Conservation (phyloP, 768 basidiomycete genomes). For the Tricholoma matsutake region DNA sequence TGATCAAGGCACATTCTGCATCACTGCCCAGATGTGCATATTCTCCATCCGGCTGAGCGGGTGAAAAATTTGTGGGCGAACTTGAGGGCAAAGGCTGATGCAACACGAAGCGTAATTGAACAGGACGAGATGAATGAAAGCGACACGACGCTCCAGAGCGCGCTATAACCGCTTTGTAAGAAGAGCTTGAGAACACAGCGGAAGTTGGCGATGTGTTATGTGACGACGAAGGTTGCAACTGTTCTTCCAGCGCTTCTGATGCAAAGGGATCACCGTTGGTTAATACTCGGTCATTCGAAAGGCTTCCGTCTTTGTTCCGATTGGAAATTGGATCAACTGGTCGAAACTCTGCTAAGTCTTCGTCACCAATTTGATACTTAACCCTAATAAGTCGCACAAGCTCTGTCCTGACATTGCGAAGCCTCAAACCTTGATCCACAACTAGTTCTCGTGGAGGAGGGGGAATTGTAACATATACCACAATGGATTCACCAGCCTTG, state of each 20-base stretch:
- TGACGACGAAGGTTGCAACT: slow-evolving; percentile 32
- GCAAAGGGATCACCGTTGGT: slow-evolving; percentile 27
- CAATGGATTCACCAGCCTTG: slow-evolving; percentile 68
- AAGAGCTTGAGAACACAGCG: slow-evolving; percentile 37
- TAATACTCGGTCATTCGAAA: slow-evolving; percentile 6
- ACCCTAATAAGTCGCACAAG: slow-evolving; percentile 67
- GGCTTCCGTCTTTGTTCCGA: slow-evolving; percentile 9
- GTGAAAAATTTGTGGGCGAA: slow-evolving; percentile 46
- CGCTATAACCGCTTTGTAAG: slow-evolving; percentile 59
- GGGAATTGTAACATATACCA: slow-evolving; percentile 78
- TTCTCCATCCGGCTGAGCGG: slow-evolving; percentile 40
- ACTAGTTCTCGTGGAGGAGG: slow-evolving; percentile 69
- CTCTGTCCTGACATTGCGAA: slow-evolving; percentile 80
- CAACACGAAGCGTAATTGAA: slow-evolving; percentile 78
- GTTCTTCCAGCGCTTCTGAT: slow-evolving; percentile 24
- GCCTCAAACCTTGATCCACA: slow-evolving; percentile 63
- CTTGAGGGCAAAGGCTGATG: slow-evolving; percentile 55
- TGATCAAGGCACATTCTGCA: slow-evolving; percentile 69
- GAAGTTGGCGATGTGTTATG: slow-evolving; percentile 33
- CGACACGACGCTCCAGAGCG: slow-evolving; percentile 90
- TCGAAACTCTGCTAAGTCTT: slow-evolving; percentile 29
- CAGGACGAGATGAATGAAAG: slow-evolving; percentile 73
- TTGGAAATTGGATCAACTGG: slow-evolving; percentile 27
- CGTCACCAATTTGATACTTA: slow-evolving; percentile 41
- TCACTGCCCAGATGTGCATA: slow-evolving; percentile 52